Conservation (phyloP, 192 early-diverging fungal genomes). For the Backusella australiensis region DNA sequence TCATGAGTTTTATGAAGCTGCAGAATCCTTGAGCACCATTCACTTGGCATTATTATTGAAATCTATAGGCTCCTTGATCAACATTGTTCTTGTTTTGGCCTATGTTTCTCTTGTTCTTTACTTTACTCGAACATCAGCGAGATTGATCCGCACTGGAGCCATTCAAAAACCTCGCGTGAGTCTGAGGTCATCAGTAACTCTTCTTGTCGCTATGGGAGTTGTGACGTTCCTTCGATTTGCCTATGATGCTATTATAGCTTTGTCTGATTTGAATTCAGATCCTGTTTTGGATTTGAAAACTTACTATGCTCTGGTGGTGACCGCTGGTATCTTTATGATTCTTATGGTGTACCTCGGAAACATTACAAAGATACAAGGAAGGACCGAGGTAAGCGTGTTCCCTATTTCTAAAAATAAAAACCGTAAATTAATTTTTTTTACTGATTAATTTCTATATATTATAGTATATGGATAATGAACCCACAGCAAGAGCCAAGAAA, state of each 20-base stretch:
- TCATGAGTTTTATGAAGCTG: not conserved
- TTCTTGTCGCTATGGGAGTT: not conserved
- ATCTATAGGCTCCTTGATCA: not conserved
- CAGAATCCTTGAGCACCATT: not conserved
- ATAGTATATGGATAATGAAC: not conserved
- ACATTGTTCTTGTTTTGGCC: not conserved
- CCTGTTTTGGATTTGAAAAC: slow-evolving; percentile 2
- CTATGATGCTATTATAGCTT: not conserved
- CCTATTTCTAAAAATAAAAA: not conserved
- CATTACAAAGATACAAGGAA: not conserved
- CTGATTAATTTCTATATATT: not conserved
- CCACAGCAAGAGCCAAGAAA: not conserved
- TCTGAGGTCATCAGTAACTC: not conserved
- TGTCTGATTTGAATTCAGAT: not conserved
- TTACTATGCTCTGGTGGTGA: not conserved
- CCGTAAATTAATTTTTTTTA: not conserved
- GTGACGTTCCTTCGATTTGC: not conserved
- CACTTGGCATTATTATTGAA: not conserved
- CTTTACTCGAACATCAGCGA: not conserved
- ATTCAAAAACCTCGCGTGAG: not conserved
- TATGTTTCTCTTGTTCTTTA: not conserved
- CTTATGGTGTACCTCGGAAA: slow-evolving; percentile 6
- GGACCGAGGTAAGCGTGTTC: not conserved
- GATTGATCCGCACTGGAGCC: not conserved
- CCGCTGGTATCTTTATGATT: slow-evolving; percentile 1